A percentile compares a stretch with the other conserved stretches of the same genome.
Evolutionary conservation across 169 alveolate species (phyloP).

Genomic region (Plasmodium chabaudi): DNA sequence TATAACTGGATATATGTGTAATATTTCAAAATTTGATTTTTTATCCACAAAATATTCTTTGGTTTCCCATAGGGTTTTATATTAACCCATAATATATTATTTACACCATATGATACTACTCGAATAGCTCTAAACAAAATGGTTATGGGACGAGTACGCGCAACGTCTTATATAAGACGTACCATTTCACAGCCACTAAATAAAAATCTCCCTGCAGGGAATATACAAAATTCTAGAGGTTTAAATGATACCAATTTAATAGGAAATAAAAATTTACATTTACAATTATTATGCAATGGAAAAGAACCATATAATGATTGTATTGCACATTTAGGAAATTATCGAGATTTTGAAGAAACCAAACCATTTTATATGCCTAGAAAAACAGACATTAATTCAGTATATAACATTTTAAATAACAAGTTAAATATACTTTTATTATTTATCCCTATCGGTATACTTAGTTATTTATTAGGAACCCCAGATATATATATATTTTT

Average conservation of each 20-base stretch:
- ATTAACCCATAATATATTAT: too few relatives aligned
- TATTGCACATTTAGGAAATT: constrained; percentile 17
- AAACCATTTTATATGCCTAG: constrained; percentile 68
- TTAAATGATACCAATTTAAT: constrained; percentile 70
- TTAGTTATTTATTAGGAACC: constrained; percentile 78
- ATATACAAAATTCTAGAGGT: constrained; percentile 16
- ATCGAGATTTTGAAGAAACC: constrained; percentile 35
- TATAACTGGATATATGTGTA: too few relatives aligned
- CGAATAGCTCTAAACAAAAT: constrained; percentile 22
- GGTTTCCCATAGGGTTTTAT: too few relatives aligned
- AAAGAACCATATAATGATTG: constrained; percentile 12
- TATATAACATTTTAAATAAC: constrained; percentile 62
- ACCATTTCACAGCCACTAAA: constrained; percentile 82
- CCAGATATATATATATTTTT: constrained; percentile 81
- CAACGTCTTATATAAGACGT: constrained; percentile 84
- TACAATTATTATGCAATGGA: constrained; percentile 69
- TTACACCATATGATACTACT: too few relatives aligned
- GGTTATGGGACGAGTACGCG: constrained; percentile 85
- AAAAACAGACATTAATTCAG: constrained; percentile 76
- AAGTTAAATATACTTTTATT: constrained; percentile 78
- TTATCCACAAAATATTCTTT: too few relatives aligned
- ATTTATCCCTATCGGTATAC: constrained; percentile 83
- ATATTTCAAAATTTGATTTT: too few relatives aligned
- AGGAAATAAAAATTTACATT: constrained; percentile 63
- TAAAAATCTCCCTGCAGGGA: constrained; percentile 40